These are phyloP conservation scores for Neurospora sp. DNA, from an alignment of 495 filamentous ascomycete species.

Conservation along the genomic window DNA sequence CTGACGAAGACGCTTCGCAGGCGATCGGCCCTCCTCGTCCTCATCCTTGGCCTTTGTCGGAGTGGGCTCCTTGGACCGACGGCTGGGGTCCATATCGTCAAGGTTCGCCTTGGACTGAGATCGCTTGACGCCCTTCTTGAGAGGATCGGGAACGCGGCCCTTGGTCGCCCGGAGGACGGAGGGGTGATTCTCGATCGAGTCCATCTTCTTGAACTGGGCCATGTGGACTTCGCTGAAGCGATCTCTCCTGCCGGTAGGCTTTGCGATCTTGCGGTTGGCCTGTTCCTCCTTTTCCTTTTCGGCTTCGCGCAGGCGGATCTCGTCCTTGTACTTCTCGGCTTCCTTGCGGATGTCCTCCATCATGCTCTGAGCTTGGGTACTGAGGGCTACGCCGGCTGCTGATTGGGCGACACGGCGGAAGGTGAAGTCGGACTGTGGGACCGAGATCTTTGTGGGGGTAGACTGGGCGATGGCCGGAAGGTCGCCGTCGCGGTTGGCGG, in stretches of 20 bases:
- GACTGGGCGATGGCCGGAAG: conserved; percentile 21
- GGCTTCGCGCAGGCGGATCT: conserved; percentile 43
- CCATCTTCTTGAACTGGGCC: conserved; percentile 91
- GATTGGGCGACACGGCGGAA: conserved; percentile 55
- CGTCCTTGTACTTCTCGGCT: conserved; percentile 54
- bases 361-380: conserved; percentile 61
- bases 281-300: conserved; percentile 30
- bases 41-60: conserved; percentile 22
- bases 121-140: conserved; percentile 51
- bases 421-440: conserved; percentile 56
- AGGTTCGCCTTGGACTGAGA: conserved; percentile 51
- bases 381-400: conserved; percentile 47
- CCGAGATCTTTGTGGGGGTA: conserved; percentile 39
- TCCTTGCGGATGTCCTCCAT: conserved; percentile 69
- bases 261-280: conserved; percentile 58
- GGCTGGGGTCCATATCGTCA: conserved; percentile 37
- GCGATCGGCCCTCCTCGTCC: conserved; percentile 23
- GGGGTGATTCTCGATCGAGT: conserved; percentile 79
- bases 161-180: conserved; percentile 52
- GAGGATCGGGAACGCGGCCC: conserved; percentile 42
- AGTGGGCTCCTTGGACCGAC: conserved; percentile 23
- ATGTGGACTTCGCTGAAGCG: conserved; percentile 77
- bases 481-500: conserved; percentile 22
- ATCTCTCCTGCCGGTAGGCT: conserved; percentile 63
- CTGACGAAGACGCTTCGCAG: conserved; percentile 58